These are phyloP conservation scores for Aspergillus clavatus DNA, from an alignment of 2,329 filamentous ascomycete species.

Conservation along the genomic window DNA sequence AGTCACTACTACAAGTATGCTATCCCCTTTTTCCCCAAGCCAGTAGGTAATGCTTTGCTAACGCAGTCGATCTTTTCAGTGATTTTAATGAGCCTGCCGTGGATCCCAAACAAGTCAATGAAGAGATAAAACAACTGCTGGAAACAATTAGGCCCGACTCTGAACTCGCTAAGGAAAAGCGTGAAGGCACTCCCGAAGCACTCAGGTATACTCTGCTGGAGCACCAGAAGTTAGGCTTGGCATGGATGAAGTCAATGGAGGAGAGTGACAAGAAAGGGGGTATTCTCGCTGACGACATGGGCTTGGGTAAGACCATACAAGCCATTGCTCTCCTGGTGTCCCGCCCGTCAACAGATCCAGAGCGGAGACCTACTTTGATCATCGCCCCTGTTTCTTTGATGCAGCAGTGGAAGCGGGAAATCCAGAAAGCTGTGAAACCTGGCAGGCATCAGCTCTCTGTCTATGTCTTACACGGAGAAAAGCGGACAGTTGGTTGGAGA, in stretches of 20 bases:
- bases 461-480: constrained; percentile 64
- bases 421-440: constrained; percentile 61
- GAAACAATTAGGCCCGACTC: constrained; percentile 70
- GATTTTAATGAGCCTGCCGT: constrained; percentile 20
- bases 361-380: constrained; percentile 71
- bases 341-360: constrained; percentile 55
- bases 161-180: constrained; percentile 57
- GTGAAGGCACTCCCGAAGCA: constrained; percentile 64
- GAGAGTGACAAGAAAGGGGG: constrained; percentile 66
- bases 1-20: constrained; percentile 10
- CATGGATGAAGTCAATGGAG: constrained; percentile 73
- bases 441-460: constrained; percentile 56
- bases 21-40: not conserved
- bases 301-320: constrained; percentile 78
- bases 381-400: constrained; percentile 75
- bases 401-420: constrained; percentile 80
- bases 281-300: constrained; percentile 78
- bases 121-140: constrained; percentile 66
- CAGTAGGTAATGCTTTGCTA: not conserved
- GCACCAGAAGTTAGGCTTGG: constrained; percentile 73
- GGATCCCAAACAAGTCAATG: constrained; percentile 51
- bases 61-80: constrained; percentile 5
- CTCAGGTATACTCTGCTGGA: constrained; percentile 68
- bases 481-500: constrained; percentile 52
- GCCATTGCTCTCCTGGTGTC: constrained; percentile 71